Evolutionary conservation across 306 rosid species (phyloP).

Genomic region (Lotus japonicus): DNA sequence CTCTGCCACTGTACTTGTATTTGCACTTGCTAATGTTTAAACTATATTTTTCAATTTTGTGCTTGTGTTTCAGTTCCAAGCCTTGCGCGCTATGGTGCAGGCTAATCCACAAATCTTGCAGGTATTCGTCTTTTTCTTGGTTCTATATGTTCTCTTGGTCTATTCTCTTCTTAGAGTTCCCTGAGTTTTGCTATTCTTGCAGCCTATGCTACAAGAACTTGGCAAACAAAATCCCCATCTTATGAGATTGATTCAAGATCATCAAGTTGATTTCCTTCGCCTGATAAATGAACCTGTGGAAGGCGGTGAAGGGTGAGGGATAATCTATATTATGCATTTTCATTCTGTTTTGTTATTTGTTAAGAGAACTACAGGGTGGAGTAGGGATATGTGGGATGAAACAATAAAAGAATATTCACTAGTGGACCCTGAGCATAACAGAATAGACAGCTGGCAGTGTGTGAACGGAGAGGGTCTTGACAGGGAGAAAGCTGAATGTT

Average conservation of each 20-base stretch:
- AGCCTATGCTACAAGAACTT: slow-evolving; percentile 91
- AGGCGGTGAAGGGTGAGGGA: slow-evolving; percentile 64
- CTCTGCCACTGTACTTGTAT: background rate
- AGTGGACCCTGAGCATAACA: no score
- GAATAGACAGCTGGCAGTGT: no score
- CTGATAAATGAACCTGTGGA: slow-evolving; percentile 74
- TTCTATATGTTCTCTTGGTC: background rate
- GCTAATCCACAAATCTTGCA: slow-evolving; percentile 89
- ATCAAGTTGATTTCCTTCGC: slow-evolving; percentile 71
- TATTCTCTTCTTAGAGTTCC: background rate
- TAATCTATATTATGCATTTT: background rate
- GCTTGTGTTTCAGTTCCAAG: slow-evolving; percentile 51
- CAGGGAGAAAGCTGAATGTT: no score
- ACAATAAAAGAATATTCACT: no score
- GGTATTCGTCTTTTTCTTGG: slow-evolving; percentile 29
- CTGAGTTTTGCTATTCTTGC: slow-evolving; percentile 16
- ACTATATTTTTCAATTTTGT: background rate
- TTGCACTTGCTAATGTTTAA: background rate
- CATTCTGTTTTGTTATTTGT: no score
- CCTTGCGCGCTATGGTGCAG: slow-evolving; percentile 80
- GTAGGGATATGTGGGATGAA: background rate
- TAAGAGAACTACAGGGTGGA: background rate
- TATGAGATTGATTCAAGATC: slow-evolving; percentile 67
- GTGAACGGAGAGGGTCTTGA: no score
- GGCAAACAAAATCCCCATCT: slow-evolving; percentile 89